A percentile compares a stretch with the other conserved stretches of the same genome.
Evolutionary conservation across 2,329 filamentous ascomycete genomes (phyloP).

Genomic region (Alternaria angustiovoidea): DNA sequence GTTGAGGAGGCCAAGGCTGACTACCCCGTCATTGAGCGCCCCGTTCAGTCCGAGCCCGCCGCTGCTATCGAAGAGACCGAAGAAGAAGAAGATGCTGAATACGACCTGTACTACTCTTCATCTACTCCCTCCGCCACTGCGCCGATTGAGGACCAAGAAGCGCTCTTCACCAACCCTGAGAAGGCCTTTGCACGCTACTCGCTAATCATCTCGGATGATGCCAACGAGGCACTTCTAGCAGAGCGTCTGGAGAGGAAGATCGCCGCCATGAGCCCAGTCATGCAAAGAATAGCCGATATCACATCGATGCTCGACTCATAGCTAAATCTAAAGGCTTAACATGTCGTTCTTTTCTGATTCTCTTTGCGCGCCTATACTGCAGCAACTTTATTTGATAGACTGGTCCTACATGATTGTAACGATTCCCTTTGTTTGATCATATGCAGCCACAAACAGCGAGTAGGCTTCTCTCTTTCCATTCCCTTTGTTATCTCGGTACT

Average conservation of each 20-base stretch:
- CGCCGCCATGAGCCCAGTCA: slow-evolving; percentile 43
- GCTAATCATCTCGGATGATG: slow-evolving; percentile 68
- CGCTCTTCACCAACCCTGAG: slow-evolving; percentile 62
- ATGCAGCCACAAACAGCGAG: slow-evolving; percentile 11
- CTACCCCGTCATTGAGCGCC: slow-evolving; percentile 57
- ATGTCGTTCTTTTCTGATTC: slow-evolving; percentile 5
- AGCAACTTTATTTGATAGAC: slow-evolving; percentile 28
- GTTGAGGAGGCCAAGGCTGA: slow-evolving; percentile 60
- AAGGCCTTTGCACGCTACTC: slow-evolving; percentile 71
- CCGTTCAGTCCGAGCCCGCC: slow-evolving; percentile 36
- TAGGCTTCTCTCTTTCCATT: slow-evolving; percentile 7
- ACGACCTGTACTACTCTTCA: slow-evolving; percentile 66
- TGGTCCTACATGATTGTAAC: slow-evolving; percentile 36
- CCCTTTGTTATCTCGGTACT: slow-evolving; percentile 7
- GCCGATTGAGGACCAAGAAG: slow-evolving; percentile 39
- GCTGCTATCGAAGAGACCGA: slow-evolving; percentile 36
- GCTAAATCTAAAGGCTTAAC: slow-evolving; percentile 2
- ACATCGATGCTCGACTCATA: slow-evolving; percentile 49
- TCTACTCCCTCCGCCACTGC: slow-evolving; percentile 50
- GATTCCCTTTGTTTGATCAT: slow-evolving; percentile 41
- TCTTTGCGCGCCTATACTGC: slow-evolving; percentile 5
- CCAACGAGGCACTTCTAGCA: slow-evolving; percentile 38
- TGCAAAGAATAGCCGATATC: slow-evolving; percentile 44
- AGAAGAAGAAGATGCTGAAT: slow-evolving; percentile 68
- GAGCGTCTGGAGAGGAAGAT: slow-evolving; percentile 48